Conservation (phyloP, 768 basidiomycete species). For the Boletales sp. region DNA sequence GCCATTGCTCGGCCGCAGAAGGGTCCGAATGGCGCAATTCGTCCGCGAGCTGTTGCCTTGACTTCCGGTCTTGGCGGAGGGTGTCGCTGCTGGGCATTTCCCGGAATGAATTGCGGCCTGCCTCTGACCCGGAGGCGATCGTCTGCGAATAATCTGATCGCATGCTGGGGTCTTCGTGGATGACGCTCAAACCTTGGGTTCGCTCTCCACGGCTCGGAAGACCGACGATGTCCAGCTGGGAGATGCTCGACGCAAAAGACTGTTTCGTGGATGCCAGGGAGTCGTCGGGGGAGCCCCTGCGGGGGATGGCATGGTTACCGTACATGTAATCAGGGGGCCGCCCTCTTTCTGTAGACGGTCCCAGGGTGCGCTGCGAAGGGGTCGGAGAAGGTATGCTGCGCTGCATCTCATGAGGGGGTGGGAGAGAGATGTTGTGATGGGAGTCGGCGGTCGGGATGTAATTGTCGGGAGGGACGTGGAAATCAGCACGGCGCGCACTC, state of each 20-base stretch:
- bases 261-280: slow-evolving; percentile 28
- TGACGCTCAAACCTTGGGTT: slow-evolving; percentile 25
- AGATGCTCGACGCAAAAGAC: slow-evolving; percentile 28
- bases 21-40: slow-evolving; percentile 35
- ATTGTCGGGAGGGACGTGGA: slow-evolving; percentile 42
- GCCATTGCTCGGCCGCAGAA: slow-evolving; percentile 29
- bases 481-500: slow-evolving; percentile 11
- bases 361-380: slow-evolving; percentile 23
- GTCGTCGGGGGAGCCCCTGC: slow-evolving; percentile 27
- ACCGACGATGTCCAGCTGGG: slow-evolving; percentile 31
- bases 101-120: slow-evolving; percentile 9
- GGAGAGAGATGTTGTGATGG: slow-evolving; percentile 40
- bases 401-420: slow-evolving; percentile 48
- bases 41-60: slow-evolving; percentile 32
- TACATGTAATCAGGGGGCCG: slow-evolving; percentile 24
- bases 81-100: slow-evolving; percentile 19
- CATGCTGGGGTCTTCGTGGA: slow-evolving; percentile 30
- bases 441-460: slow-evolving; percentile 45
- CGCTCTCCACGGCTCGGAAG: slow-evolving; percentile 25
- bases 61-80: slow-evolving; percentile 10
- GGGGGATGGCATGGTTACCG: slow-evolving; percentile 14
- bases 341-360: slow-evolving; percentile 16
- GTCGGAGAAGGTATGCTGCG: slow-evolving; percentile 26
- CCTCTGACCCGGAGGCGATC: slow-evolving; percentile 16
- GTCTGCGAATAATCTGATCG: slow-evolving; percentile 26